Evolutionary conservation across 345 rosid genomes (phyloP).

Genomic region (Acer campestre): DNA sequence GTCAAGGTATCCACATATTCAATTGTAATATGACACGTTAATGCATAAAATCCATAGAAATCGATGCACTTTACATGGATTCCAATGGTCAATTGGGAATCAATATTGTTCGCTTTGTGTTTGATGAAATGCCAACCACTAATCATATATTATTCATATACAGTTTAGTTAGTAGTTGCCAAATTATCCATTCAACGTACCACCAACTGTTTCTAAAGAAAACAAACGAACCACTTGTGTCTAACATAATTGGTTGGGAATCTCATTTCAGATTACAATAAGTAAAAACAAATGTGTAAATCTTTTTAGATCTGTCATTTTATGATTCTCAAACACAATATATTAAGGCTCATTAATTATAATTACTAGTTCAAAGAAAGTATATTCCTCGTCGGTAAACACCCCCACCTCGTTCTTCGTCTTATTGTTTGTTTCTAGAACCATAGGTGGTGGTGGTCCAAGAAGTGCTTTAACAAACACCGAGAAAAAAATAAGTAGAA

Average conservation of each 20-base stretch:
- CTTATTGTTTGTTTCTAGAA: slow-evolving; percentile 3
- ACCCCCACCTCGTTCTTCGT: not conserved
- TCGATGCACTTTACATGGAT: not conserved
- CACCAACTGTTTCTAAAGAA: not conserved
- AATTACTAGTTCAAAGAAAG: not conserved
- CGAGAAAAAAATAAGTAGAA: not conserved
- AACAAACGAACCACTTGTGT: not conserved
- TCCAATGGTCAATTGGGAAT: not conserved
- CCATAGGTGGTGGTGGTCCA: no score
- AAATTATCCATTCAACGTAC: not conserved
- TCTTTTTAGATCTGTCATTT: not conserved
- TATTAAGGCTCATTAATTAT: not conserved
- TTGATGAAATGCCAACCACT: slow-evolving; percentile 18
- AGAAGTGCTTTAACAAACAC: not conserved
- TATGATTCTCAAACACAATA: not conserved
- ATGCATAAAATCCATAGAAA: slow-evolving; percentile 1
- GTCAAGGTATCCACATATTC: not conserved
- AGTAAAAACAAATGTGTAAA: not conserved
- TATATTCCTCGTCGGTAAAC: slow-evolving; percentile 1
- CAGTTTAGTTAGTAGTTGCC: not conserved
- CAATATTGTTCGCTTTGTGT: not conserved
- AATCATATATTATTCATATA: not conserved
- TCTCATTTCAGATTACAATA: not conserved
- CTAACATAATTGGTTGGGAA: not conserved
- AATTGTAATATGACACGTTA: not conserved